Percentiles rank a stretch among this genome's conserved stretches.
These are phyloP conservation scores for Aspergillus heteromorphus DNA, from an alignment of 495 filamentous ascomycete genomes.

Conservation along the genomic window DNA sequence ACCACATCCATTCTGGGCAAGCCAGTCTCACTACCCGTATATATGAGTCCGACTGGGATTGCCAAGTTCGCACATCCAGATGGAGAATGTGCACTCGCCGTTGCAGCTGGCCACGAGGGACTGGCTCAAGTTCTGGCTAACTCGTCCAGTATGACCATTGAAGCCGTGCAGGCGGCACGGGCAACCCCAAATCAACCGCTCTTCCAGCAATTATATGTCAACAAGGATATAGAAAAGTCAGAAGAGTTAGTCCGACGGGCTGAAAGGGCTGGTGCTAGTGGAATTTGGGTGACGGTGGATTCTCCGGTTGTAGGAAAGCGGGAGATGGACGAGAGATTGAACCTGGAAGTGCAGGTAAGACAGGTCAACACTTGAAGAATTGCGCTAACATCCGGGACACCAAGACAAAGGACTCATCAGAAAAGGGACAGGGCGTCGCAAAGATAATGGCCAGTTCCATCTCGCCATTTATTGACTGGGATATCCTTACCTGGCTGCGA, in stretches of 20 bases:
- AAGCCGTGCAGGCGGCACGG: constrained; percentile 63
- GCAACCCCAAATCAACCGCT: constrained; percentile 58
- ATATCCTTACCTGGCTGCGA: constrained; percentile 75
- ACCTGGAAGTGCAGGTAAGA: constrained; percentile 38
- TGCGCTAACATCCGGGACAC: neutral
- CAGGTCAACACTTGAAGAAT: neutral
- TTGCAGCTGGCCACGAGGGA: constrained; percentile 61
- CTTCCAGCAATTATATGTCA: constrained; percentile 87
- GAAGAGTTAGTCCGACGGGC: constrained; percentile 71
- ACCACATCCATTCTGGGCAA: constrained; percentile 71
- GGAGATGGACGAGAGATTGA: constrained; percentile 58
- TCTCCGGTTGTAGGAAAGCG: constrained; percentile 57
- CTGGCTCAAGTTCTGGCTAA: constrained; percentile 29
- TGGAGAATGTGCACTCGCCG: constrained; percentile 70
- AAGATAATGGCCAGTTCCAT: constrained; percentile 74
- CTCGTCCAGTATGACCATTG: constrained; percentile 49
- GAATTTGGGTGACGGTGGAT: constrained; percentile 65
- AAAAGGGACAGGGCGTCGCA: constrained; percentile 61
- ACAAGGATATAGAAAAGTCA: constrained; percentile 73
- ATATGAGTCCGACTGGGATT: constrained; percentile 72
- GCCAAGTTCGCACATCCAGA: constrained; percentile 77
- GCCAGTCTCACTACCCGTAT: constrained; percentile 64
- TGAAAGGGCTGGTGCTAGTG: constrained; percentile 70
- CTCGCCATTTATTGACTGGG: constrained; percentile 73
- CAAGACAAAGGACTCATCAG: neutral